Evolutionary conservation across 2,329 filamentous ascomycete species (phyloP).

Genomic region (Neonectria hederae): DNA sequence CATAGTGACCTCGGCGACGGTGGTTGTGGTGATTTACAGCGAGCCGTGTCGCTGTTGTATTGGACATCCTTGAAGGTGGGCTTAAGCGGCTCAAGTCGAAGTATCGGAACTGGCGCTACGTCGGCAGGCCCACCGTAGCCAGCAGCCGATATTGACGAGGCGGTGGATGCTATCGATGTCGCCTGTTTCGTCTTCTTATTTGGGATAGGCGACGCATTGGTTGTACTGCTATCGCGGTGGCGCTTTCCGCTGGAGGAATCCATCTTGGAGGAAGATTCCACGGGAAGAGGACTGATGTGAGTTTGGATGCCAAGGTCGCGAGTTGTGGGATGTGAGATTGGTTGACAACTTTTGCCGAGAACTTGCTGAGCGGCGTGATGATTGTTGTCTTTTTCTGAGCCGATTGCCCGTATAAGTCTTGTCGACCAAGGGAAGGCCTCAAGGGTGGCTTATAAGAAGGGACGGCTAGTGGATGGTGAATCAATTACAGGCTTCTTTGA

Average conservation of each 20-base stretch:
- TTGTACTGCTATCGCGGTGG: slow-evolving; percentile 32
- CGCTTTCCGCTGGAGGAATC: slow-evolving; percentile 36
- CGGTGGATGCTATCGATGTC: slow-evolving; percentile 37
- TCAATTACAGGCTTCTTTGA: neutral
- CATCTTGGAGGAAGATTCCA: slow-evolving; percentile 21
- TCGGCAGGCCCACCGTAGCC: slow-evolving; percentile 30
- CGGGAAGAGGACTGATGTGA: neutral
- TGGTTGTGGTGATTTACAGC: slow-evolving; percentile 39
- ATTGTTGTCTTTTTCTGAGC: neutral
- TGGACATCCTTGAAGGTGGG: slow-evolving; percentile 38
- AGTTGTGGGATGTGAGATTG: neutral
- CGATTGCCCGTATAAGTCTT: neutral
- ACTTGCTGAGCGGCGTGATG: neutral
- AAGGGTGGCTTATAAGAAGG: neutral
- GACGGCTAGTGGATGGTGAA: no score
- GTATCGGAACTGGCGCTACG: slow-evolving; percentile 23
- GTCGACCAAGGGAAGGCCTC: neutral
- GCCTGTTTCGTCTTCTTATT: slow-evolving; percentile 41
- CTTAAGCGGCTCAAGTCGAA: slow-evolving; percentile 30
- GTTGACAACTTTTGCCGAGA: neutral
- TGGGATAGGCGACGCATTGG: slow-evolving; percentile 32
- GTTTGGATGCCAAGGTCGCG: neutral
- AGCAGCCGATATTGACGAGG: slow-evolving; percentile 33
- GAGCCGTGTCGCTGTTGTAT: slow-evolving; percentile 33
- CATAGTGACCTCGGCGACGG: slow-evolving; percentile 39